Conservation (phyloP, 2,329 filamentous ascomycete genomes). For the Ophiostoma triangulosporum region DNA sequence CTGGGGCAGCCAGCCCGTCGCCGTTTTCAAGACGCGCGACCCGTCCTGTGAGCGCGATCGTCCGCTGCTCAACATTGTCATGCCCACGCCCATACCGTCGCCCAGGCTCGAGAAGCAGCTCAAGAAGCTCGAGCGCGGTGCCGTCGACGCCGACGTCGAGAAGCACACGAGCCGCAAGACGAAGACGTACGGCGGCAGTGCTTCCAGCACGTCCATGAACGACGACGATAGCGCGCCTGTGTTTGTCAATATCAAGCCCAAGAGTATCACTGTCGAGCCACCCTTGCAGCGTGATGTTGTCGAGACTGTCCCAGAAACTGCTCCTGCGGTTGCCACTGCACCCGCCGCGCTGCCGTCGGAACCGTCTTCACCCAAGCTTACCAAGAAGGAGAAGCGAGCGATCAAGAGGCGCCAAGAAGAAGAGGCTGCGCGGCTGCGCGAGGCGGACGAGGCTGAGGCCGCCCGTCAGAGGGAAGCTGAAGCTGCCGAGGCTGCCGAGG, state of each 20-base stretch:
- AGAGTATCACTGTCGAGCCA: conserved; percentile 5
- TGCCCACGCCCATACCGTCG: conserved; percentile 43
- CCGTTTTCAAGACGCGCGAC: conserved; percentile 33
- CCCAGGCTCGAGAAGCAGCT: conserved; percentile 32
- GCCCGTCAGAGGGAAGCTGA: not conserved
- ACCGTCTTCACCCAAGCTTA: not conserved
- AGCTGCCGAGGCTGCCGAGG: not conserved
- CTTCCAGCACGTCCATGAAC: not conserved
- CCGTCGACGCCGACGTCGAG: not conserved
- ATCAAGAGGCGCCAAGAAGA: not conserved
- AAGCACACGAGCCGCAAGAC: not conserved
- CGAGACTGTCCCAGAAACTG: not conserved
- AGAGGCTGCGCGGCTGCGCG: not conserved
- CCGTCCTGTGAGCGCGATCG: conserved; percentile 41
- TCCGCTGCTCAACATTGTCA: conserved; percentile 46
- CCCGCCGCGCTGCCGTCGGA: not conserved
- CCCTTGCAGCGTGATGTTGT: conserved; percentile 1
- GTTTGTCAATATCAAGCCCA: conserved; percentile 14
- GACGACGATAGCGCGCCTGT: not conserved
- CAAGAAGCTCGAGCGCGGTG: conserved; percentile 5
- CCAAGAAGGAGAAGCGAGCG: not conserved
- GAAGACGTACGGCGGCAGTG: not conserved
- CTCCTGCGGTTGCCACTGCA: not conserved
- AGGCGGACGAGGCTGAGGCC: not conserved
- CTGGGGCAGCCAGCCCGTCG: conserved; percentile 13